Evolutionary conservation across 179 eudicot genomes (phyloP).

Genomic region (Patellifolia procumbens): DNA sequence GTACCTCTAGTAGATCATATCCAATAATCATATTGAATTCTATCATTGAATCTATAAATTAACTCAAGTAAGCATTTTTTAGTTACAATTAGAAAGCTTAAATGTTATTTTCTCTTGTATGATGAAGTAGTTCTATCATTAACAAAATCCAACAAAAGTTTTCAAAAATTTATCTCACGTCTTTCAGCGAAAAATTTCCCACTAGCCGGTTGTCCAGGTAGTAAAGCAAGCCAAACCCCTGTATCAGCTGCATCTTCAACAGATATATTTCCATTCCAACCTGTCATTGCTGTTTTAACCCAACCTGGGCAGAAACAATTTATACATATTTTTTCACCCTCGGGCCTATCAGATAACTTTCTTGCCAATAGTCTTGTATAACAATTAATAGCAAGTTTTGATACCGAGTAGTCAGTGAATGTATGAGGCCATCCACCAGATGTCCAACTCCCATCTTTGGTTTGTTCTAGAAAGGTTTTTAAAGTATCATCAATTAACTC

Average conservation of each 20-base stretch:
- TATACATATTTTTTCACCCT: conserved; percentile 65
- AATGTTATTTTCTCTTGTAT: neutral
- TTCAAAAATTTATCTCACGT: conserved; percentile 69
- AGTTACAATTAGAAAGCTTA: neutral
- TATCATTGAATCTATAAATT: neutral
- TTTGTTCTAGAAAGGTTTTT: conserved; percentile 68
- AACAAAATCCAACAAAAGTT: neutral
- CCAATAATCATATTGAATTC: neutral
- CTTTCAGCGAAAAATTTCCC: conserved; percentile 91
- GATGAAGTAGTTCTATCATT: neutral
- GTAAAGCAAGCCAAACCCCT: conserved; percentile 94
- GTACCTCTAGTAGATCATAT: neutral
- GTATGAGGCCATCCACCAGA: conserved; percentile 75
- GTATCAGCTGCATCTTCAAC: conserved; percentile 96
- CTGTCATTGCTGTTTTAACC: conserved; percentile 98
- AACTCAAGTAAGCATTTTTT: neutral
- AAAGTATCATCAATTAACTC: conserved; percentile 62
- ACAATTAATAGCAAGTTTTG: conserved; percentile 82
- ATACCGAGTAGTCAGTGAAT: conserved; percentile 76
- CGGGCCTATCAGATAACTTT: conserved; percentile 53
- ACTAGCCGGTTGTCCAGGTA: conserved; percentile 51
- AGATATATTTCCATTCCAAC: conserved; percentile 76
- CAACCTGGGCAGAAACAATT: conserved; percentile 96
- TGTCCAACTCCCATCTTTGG: conserved; percentile 70
- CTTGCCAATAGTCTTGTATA: conserved; percentile 74